Conservation (phyloP, 2,329 filamentous ascomycete genomes). For the Sporothrix dimorphospora region DNA sequence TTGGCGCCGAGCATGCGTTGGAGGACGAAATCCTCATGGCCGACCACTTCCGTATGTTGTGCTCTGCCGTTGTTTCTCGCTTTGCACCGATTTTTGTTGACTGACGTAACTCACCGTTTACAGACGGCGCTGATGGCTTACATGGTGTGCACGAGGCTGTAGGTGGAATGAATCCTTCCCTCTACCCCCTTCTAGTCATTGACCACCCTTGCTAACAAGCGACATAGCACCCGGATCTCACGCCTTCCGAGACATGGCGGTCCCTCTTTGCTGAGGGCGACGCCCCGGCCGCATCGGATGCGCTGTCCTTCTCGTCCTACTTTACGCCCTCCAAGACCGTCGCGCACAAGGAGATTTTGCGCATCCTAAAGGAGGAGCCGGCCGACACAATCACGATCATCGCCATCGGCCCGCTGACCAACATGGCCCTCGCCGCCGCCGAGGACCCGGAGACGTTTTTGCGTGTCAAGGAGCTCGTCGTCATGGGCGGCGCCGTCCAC, state of each 20-base stretch:
- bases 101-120: background rate
- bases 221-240: conserved; percentile 69
- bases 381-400: conserved; percentile 86
- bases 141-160: conserved; percentile 71
- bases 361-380: conserved; percentile 79
- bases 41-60: conserved; percentile 79
- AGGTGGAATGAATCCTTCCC: conserved; percentile 34
- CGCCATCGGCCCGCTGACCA: conserved; percentile 90
- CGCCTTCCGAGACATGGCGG: conserved; percentile 74
- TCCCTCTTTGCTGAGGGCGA: conserved; percentile 60
- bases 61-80: background rate
- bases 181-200: background rate
- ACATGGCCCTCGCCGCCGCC: conserved; percentile 83
- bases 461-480: conserved; percentile 83
- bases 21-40: conserved; percentile 79
- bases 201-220: background rate
- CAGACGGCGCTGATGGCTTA: conserved; percentile 76
- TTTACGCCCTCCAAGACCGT: conserved; percentile 77
- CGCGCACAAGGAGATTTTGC: conserved; percentile 87
- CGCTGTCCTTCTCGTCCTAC: conserved; percentile 55
- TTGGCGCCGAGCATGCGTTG: conserved; percentile 83
- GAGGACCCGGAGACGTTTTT: conserved; percentile 90
- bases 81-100: background rate
- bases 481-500: conserved; percentile 90
- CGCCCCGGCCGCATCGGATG: conserved; percentile 41